phyloP scores from a whole-genome alignment of 2,329 filamentous ascomycete genomes.

The Pseudocercospora macadamiae region DNA sequence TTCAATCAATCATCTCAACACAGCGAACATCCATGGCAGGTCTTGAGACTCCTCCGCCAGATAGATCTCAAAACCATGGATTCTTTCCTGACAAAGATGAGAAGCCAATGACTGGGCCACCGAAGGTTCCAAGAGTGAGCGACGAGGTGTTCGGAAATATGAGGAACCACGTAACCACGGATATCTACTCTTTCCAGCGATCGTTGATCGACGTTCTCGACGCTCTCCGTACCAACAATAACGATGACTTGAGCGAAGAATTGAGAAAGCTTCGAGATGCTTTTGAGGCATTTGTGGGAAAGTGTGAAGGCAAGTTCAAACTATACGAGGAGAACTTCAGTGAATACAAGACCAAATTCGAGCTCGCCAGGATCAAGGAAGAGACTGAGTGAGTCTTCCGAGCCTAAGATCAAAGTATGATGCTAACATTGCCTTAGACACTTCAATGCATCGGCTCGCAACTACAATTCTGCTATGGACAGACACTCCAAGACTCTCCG shows the following conservation, averaged over 20 bases:
- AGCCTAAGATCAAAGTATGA: neutral
- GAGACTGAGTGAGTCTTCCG: neutral
- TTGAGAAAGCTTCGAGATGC: neutral
- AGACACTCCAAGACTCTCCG: neutral
- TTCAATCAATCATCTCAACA: too few species aligned
- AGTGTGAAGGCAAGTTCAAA: too few species aligned
- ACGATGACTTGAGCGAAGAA: neutral
- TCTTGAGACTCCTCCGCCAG: neutral
- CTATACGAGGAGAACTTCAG: too few species aligned
- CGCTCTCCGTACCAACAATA: neutral
- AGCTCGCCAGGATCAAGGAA: neutral
- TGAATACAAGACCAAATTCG: neutral
- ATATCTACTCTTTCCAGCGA: neutral
- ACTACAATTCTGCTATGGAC: conserved; percentile 4
- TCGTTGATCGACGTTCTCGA: neutral
- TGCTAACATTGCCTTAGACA: neutral
- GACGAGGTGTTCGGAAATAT: neutral
- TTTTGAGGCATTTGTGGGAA: neutral
- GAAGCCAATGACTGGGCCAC: neutral
- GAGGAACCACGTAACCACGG: neutral
- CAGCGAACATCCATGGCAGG: neutral
- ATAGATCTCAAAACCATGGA: neutral
- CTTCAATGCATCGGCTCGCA: neutral
- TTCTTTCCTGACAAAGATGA: neutral
- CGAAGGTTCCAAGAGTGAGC: too few species aligned